Evolutionary conservation across 2,329 filamentous ascomycete genomes (phyloP).

Genomic region (Cladophialophora yegresii): DNA sequence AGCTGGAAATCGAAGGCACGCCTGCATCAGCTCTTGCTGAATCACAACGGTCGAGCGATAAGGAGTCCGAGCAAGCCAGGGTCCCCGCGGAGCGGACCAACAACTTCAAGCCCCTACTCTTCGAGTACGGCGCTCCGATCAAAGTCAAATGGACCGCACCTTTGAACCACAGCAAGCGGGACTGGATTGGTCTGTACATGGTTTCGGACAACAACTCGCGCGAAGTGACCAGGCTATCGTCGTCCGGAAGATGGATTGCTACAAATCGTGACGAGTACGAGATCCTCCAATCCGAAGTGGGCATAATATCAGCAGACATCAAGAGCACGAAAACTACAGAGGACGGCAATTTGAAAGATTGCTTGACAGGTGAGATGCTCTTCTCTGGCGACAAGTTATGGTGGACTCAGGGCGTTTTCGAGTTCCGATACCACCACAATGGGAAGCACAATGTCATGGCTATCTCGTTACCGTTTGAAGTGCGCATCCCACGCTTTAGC

Average conservation of each 20-base stretch:
- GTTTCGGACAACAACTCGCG: slow-evolving; percentile 89
- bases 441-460: slow-evolving; percentile 92
- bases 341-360: slow-evolving; percentile 51
- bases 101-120: slow-evolving; percentile 71
- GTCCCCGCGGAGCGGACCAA: slow-evolving; percentile 61
- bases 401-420: slow-evolving; percentile 96
- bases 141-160: slow-evolving; percentile 89
- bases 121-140: slow-evolving; percentile 89
- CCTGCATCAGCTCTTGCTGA: slow-evolving; percentile 55
- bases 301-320: slow-evolving; percentile 71
- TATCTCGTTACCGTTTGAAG: slow-evolving; percentile 89
- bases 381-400: slow-evolving; percentile 93
- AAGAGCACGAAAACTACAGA: slow-evolving; percentile 50
- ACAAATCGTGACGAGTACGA: slow-evolving; percentile 77
- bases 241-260: slow-evolving; percentile 85
- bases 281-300: slow-evolving; percentile 70
- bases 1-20: slow-evolving; percentile 70
- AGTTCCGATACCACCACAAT: slow-evolving; percentile 95
- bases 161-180: slow-evolving; percentile 79
- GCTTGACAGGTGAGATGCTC: slow-evolving; percentile 76
- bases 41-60: slow-evolving; percentile 65
- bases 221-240: slow-evolving; percentile 79
- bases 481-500: slow-evolving; percentile 78
- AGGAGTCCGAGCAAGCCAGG: slow-evolving; percentile 71
- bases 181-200: slow-evolving; percentile 97